These are phyloP conservation scores for Claviceps fusiformis DNA, from an alignment of 2,329 filamentous ascomycete genomes.

Conservation along the genomic window DNA sequence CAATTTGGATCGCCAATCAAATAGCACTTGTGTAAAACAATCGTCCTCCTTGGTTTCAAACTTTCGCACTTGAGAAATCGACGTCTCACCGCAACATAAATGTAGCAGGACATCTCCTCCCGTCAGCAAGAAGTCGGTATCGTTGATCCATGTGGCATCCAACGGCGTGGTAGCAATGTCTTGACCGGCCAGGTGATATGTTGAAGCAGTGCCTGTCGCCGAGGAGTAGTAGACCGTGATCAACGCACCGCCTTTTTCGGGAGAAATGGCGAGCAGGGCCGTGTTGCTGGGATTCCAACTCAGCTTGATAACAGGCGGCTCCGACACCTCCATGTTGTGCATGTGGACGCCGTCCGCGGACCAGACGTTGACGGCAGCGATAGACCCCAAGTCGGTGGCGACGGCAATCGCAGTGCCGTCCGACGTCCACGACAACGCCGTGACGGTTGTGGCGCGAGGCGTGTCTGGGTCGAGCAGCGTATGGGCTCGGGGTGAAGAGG, in stretches of 20 bases:
- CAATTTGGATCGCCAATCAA: constrained; percentile 37
- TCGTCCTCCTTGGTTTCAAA: constrained; percentile 42
- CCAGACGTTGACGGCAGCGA: constrained; percentile 43
- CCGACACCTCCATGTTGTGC: constrained; percentile 41
- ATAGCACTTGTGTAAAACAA: constrained; percentile 40
- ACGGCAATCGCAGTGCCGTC: constrained; percentile 43
- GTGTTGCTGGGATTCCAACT: constrained; percentile 45
- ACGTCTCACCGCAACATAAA: constrained; percentile 32
- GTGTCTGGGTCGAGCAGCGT: constrained; percentile 39
- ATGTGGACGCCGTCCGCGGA: constrained; percentile 36
- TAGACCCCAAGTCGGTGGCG: constrained; percentile 39
- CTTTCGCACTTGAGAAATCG: constrained; percentile 32
- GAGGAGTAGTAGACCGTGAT: constrained; percentile 44
- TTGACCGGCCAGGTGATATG: constrained; percentile 35
- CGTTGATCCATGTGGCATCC: constrained; percentile 47
- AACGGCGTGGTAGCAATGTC: constrained; percentile 36
- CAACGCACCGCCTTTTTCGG: constrained; percentile 37
- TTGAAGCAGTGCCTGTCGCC: constrained; percentile 27
- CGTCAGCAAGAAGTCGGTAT: constrained; percentile 44
- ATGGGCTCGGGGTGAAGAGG: constrained; percentile 18
- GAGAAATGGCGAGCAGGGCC: constrained; percentile 43
- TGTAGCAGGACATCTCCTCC: constrained; percentile 40
- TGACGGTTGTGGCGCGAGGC: constrained; percentile 38
- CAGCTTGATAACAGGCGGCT: constrained; percentile 48
- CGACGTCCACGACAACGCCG: constrained; percentile 46